Percentiles rank a stretch among this genome's conserved stretches.
These are phyloP conservation scores for Chaetoscypha palmicola DNA, from an alignment of 2,329 filamentous ascomycete genomes.

Conservation along the genomic window DNA sequence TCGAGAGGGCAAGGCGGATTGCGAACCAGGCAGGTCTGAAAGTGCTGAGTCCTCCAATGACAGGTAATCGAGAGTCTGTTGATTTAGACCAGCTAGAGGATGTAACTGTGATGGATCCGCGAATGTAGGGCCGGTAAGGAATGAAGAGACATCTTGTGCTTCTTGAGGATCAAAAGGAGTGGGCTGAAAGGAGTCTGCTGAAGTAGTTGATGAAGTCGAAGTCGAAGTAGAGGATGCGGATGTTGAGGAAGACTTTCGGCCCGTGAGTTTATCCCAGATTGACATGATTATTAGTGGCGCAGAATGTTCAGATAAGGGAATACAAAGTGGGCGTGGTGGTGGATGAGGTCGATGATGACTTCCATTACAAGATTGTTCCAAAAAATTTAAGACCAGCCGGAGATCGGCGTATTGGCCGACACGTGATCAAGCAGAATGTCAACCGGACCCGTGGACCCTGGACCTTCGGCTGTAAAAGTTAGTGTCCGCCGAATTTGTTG, in stretches of 20 bases:
- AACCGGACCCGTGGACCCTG: too few species aligned
- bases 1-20: conserved; percentile 84
- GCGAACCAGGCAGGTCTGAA: conserved; percentile 75
- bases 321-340: background rate
- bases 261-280: conserved; percentile 34
- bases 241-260: conserved; percentile 31
- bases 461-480: too few species aligned
- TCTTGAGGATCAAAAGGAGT: conserved; percentile 63
- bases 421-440: background rate
- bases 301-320: too few species aligned
- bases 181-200: conserved; percentile 41
- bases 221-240: conserved; percentile 12
- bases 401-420: background rate
- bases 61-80: conserved; percentile 90
- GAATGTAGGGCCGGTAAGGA: conserved; percentile 69
- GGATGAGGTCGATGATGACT: conserved; percentile 9
- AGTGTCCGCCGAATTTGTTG: too few species aligned
- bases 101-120: conserved; percentile 86
- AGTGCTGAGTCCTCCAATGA: conserved; percentile 86
- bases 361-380: background rate
- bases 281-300: conserved; percentile 27
- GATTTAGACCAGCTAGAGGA: conserved; percentile 86
- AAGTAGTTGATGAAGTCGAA: conserved; percentile 15
- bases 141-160: conserved; percentile 76
- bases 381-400: background rate